phyloP scores from a whole-genome alignment of 2,329 filamentous ascomycete species.

The Ophiocordyceps camponoti-saundersi region DNA sequence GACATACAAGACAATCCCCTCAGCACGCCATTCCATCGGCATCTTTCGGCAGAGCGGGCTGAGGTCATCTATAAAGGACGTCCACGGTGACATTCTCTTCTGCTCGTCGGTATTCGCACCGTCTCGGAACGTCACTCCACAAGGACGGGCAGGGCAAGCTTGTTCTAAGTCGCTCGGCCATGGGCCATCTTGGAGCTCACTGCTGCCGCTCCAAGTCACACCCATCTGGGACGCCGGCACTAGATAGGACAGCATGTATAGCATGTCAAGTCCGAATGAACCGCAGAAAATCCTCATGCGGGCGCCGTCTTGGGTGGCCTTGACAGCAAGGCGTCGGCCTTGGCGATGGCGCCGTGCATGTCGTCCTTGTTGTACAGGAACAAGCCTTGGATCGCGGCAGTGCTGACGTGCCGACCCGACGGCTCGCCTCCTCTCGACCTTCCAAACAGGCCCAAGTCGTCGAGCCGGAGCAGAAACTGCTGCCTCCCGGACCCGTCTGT shows the following conservation, averaged over 20 bases:
- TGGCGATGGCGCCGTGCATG: constrained; percentile 69
- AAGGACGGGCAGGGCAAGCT: no score
- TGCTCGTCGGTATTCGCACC: no score
- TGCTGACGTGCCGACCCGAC: constrained; percentile 48
- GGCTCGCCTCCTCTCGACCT: constrained; percentile 29
- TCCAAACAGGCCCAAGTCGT: constrained; percentile 53
- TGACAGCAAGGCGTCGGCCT: constrained; percentile 52
- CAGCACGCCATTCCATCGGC: no score
- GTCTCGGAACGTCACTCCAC: no score
- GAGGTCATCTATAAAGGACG: no score
- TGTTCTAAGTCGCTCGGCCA: no score
- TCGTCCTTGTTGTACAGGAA: constrained; percentile 93
- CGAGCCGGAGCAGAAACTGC: constrained; percentile 54
- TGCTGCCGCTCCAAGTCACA: neutral
- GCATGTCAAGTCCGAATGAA: neutral
- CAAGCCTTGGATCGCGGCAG: constrained; percentile 81
- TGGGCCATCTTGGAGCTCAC: no score
- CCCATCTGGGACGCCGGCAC: neutral
- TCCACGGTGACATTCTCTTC: no score
- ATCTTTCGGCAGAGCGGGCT: no score
- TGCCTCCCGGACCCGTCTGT: constrained; percentile 39
- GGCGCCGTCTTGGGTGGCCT: constrained; percentile 29
- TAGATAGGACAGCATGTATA: no score
- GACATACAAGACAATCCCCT: no score
- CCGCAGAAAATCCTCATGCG: neutral